Percentiles rank a stretch among this genome's conserved stretches.
These are phyloP conservation scores for Afroboletus lepidellus DNA, from an alignment of 1,284 basidiomycete species.

Conservation along the genomic window DNA sequence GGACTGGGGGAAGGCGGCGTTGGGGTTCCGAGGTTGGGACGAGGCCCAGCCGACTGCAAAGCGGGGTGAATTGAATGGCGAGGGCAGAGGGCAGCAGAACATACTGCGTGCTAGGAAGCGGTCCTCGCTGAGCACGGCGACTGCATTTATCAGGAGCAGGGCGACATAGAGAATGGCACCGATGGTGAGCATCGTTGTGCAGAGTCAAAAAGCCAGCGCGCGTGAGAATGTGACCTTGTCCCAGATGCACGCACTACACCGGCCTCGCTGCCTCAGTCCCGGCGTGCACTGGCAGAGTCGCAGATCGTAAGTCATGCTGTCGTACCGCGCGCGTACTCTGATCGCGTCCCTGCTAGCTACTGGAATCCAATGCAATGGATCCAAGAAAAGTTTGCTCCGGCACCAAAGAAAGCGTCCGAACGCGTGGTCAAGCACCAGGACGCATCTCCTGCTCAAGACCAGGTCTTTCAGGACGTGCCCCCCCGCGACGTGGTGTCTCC, in stretches of 20 bases:
- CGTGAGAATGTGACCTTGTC: slow-evolving; percentile 29
- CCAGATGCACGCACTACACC: slow-evolving; percentile 18
- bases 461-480: slow-evolving; percentile 21
- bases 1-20: slow-evolving; percentile 57
- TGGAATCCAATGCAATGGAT: slow-evolving; percentile 65
- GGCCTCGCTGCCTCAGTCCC: slow-evolving; percentile 4
- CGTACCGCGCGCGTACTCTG: slow-evolving; percentile 1
- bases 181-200: slow-evolving; percentile 48
- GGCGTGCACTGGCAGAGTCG: slow-evolving; percentile 37
- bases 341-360: slow-evolving; percentile 30
- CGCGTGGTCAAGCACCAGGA: slow-evolving; percentile 51
- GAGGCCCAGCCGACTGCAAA: slow-evolving; percentile 90
- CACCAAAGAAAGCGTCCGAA: slow-evolving; percentile 35
- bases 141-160: slow-evolving; percentile 87
- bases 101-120: slow-evolving; percentile 90
- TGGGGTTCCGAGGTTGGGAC: slow-evolving; percentile 53
- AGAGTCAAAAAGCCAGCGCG: slow-evolving; percentile 2
- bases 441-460: slow-evolving; percentile 17
- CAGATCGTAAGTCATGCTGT: slow-evolving; percentile 39
- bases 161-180: slow-evolving; percentile 71
- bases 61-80: slow-evolving; percentile 9
- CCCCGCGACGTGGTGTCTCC: slow-evolving; percentile 4
- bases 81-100: slow-evolving; percentile 33
- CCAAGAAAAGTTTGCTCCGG: slow-evolving; percentile 53
- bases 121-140: slow-evolving; percentile 94